Evolutionary conservation across 2,329 filamentous ascomycete species (phyloP), one percentile per base, ranked within the genome.

Genomic region (Sclerotinia glacialis): DNA sequence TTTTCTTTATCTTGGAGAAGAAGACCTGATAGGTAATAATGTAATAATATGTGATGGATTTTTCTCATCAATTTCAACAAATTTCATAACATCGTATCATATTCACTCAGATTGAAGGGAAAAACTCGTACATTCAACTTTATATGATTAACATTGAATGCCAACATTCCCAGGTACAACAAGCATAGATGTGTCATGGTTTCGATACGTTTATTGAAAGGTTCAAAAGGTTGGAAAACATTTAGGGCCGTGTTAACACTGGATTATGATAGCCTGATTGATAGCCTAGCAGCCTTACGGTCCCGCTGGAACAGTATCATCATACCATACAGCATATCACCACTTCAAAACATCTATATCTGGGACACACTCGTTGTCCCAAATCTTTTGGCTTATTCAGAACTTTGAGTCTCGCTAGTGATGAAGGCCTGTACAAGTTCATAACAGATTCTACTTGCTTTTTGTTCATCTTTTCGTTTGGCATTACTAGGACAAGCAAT

Each of bases 261-360:
- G 37, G 16, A 34, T 60, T 23, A 47, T 44, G 56, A 49, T 46
- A 23, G 12, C 56, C 56, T 55, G n/a, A 16, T 23, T 55, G 53
- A 55, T 18, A 40, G 53, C 31, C 31, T 55, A 34, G 21, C n/a
- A 61, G 58, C 46, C n/a, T 50, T 18, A 34, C 58, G 46, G 42
- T 21, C 42, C 31, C 28, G 16, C 42, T 34, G 55, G 55, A n/a
- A 59, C 42, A 34, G 34, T 42, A 37, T 3, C 6, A 4, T 37
- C 34, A n/a, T 28, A 26, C n/a, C 34, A 23, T 26, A 52, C 59
- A 50, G 49, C 50, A 64, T 26, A 28, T 31, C 21, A 40, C 18
- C 31, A 46, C 21, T 21, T 18, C 14, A 31, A 55, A 55, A 12
- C 9, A 44, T 63, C 26, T 31, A 46, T 34, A 49, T 44, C 37